Base-by-base conservation (phyloP, 352 stramenopile genomes). In the Phytophthora lateralis region DNA sequence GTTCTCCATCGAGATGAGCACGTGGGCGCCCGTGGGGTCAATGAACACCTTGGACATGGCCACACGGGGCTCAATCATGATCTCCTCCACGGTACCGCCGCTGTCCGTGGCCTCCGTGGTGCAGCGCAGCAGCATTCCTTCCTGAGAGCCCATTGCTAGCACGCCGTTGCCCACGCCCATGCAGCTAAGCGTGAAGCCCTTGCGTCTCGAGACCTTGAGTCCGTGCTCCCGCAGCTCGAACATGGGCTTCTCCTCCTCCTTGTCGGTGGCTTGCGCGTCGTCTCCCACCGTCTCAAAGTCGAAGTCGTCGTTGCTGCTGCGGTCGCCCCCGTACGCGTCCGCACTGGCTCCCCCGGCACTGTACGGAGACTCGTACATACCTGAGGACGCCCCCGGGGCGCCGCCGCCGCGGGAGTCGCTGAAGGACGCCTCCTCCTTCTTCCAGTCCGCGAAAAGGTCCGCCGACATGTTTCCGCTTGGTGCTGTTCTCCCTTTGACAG, bases 391-490 rank as follows among this genome's bases (percentile, higher is more conserved):
- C 42, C 48, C 56, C 51, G 46, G 59, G 61, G 39, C 67, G 24
- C 46, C 54, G 35, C 56, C 56, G 17, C 62, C 69, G 21, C 46
- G 52, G n/a, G 47, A 58, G 47, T 66, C 55, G 49, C 63, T 66
- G 49, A 75, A 57, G 7, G 60, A 27, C 59, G 82, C 75, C 70
- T 93, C 79, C 58, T 96, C 87, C 34, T 91, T 90, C 74, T 90
- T 84, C 87, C 87, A 96, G 71, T 96, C 87, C 34, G 87, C 87
- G 65, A 96, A 96, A 44, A 96, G 76, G 77, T 96, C 87, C 57
- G 85, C 83, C 59, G 87, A 96, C 87, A 96, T 96, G 57, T 14
- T 75, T 35, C 29, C 61, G 6, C 6, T 30, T 30, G 26, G 46
- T 64, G 34, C n/a, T 9, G 44, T 50, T 63, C 46, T 60, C 34